Base-by-base conservation (phyloP, 768 basidiomycete genomes). In the Tylopilus felleus region DNA sequence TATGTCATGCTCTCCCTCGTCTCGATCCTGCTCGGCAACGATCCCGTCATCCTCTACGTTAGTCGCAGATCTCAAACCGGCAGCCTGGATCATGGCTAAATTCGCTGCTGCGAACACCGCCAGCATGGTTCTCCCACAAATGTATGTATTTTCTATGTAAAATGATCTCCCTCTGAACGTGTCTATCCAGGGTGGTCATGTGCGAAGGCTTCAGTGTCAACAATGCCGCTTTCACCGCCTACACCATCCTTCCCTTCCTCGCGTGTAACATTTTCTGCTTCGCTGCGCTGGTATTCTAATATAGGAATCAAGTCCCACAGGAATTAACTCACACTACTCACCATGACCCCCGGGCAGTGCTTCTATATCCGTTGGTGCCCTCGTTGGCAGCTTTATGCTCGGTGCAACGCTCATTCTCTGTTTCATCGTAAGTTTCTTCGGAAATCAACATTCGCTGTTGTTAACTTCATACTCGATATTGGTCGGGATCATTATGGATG, bases 31-130 rank as follows among this genome's bases (percentile, higher is more conserved):
- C 76, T 97, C n/a, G 95, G 94, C 6, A 97, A 97, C 63, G 93
- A 98, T 71, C 95, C 95, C 0, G 82, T 98, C 66, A 90, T 97
- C 53, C 80, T 98, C 45, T 91, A 94, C 93, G 0, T 69, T 81
- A 28, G 85, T 85, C 13, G 62, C 61, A 33, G 27, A 69, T 41
- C 71, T 84, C 21, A 53, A 82, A 25, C 81, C 84, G 0, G 73
- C 74, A 3, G 75, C 86, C 1, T 89, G 87, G 88, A 73, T 90
- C 40, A 86, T 88, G 55, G 77, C 85, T 13, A 85, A 89, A 56
- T 90, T 90, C 60, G 83, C 86, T 0, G 86, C 85, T 0, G 90
- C 88, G 5, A 93, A 92, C 67, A 88, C 89, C 8, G 87, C 84
- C 8, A 84, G 81, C 58, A 83, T 85, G 79, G 80, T 81, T 22